These are phyloP conservation scores for Lachnum nothofagi DNA, from an alignment of 2,329 filamentous ascomycete species.

Conservation along the genomic window DNA sequence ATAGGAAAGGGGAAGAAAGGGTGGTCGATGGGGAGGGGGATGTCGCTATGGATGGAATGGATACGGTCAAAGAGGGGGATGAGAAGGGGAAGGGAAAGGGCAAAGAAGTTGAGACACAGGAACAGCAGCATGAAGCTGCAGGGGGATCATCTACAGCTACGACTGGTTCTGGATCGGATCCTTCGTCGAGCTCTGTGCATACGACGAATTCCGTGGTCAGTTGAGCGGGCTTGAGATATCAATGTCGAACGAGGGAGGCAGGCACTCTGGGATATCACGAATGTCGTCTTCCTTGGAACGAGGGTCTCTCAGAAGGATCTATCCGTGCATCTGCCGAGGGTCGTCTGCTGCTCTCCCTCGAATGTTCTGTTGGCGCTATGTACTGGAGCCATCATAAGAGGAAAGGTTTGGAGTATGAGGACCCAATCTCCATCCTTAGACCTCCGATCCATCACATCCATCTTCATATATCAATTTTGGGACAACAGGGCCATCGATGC, in stretches of 20 bases:
- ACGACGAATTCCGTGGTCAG: slow-evolving; percentile 19
- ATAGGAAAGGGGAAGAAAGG: slow-evolving; percentile 3
- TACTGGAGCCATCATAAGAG: too few relatives aligned
- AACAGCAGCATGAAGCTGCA: slow-evolving; percentile 5
- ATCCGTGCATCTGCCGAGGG: too few relatives aligned
- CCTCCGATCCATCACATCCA: too few relatives aligned
- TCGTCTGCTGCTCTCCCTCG: too few relatives aligned
- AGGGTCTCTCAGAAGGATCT: neutral
- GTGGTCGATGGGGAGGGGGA: slow-evolving; percentile 13
- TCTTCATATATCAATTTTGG: too few relatives aligned
- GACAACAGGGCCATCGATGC: too few relatives aligned
- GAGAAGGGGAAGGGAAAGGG: slow-evolving; percentile 16
- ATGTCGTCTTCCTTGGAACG: neutral
- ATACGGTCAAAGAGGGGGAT: neutral
- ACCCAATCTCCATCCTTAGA: too few relatives aligned
- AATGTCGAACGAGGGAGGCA: neutral
- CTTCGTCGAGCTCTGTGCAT: slow-evolving; percentile 24
- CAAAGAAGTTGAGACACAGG: slow-evolving; percentile 6
- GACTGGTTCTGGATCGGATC: slow-evolving; percentile 20
- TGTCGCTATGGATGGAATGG: slow-evolving; percentile 14
- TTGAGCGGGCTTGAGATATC: neutral
- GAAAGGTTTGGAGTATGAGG: too few relatives aligned
- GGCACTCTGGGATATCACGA: too few relatives aligned
- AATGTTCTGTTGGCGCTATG: too few relatives aligned
- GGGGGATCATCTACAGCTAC: slow-evolving; percentile 20